Percentiles rank a stretch among this genome's conserved stretches.
Evolutionary conservation across 2,329 filamentous ascomycete species (phyloP).

Genomic region (Xylaria multiplex): DNA sequence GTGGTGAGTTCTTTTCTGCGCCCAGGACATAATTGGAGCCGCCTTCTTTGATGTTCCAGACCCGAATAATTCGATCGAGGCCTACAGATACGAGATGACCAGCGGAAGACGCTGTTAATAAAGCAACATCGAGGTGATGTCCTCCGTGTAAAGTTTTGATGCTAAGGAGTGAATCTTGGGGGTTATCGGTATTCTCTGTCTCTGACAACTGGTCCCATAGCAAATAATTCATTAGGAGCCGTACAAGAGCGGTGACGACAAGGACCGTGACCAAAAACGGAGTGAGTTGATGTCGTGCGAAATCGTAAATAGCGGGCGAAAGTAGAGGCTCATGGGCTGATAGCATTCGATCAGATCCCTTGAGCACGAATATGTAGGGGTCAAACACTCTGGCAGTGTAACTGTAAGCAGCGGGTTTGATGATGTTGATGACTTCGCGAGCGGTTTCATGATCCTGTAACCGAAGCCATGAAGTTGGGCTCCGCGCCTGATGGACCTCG

Average conservation of each 20-base stretch:
- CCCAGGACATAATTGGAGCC: conserved; percentile 54
- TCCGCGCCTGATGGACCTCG: conserved; percentile 77
- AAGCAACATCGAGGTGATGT: conserved; percentile 75
- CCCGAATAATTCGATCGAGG: conserved; percentile 73
- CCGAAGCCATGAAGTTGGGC: conserved; percentile 79
- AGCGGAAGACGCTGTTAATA: conserved; percentile 69
- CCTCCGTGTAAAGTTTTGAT: conserved; percentile 70
- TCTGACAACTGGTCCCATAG: conserved; percentile 71
- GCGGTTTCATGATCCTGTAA: conserved; percentile 84
- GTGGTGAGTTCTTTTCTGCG: conserved; percentile 54
- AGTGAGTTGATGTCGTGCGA: conserved; percentile 67
- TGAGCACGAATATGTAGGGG: conserved; percentile 76
- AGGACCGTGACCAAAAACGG: conserved; percentile 72
- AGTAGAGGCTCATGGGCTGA: conserved; percentile 60
- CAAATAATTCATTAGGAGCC: conserved; percentile 77
- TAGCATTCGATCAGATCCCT: conserved; percentile 72
- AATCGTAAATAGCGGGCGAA: conserved; percentile 72
- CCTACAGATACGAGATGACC: conserved; percentile 76
- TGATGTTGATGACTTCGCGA: conserved; percentile 77
- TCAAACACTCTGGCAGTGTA: conserved; percentile 80
- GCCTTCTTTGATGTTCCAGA: conserved; percentile 69
- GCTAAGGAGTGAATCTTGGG: conserved; percentile 64
- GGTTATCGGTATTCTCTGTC: conserved; percentile 56
- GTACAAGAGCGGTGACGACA: conserved; percentile 70
- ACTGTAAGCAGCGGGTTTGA: conserved; percentile 76